These are phyloP conservation scores for Coniochaeta sp. DNA, from an alignment of 2,329 filamentous ascomycete species.

Conservation along the genomic window DNA sequence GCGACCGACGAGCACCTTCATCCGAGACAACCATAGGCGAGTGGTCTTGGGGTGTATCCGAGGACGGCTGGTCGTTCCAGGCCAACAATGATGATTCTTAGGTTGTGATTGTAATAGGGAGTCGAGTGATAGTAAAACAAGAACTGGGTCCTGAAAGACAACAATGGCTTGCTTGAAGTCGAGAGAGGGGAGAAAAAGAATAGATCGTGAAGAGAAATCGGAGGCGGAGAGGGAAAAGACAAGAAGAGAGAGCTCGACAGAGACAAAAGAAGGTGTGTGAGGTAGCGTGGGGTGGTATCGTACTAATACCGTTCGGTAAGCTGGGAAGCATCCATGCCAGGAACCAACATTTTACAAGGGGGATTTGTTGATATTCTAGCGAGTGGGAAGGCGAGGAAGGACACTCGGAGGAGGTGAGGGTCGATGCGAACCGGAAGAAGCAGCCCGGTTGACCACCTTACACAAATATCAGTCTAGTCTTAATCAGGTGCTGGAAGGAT, in stretches of 20 bases:
- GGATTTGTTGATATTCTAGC: background rate
- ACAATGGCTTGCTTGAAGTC: background rate
- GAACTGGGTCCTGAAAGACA: background rate
- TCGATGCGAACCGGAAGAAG: background rate
- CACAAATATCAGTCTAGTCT: no score
- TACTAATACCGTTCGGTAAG: background rate
- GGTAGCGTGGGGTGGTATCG: background rate
- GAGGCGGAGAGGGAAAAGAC: background rate
- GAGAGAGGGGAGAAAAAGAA: no score
- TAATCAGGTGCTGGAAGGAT: no score
- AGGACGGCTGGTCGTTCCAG: background rate
- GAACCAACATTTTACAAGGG: background rate
- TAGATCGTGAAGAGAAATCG: background rate
- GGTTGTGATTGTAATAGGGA: background rate
- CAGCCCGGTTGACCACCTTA: background rate
- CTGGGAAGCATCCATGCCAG: background rate
- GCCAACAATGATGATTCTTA: background rate
- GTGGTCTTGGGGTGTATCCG: background rate
- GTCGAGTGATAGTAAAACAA: background rate
- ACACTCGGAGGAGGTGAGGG: background rate
- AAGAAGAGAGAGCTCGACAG: background rate
- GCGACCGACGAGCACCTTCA: background rate
- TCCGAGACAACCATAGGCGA: background rate
- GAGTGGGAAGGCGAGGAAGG: conserved; percentile 1
- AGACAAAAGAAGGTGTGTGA: no score